phyloP scores from a whole-genome alignment of 2,329 filamentous ascomycete genomes.

The Pestalotiopsis sp. region DNA sequence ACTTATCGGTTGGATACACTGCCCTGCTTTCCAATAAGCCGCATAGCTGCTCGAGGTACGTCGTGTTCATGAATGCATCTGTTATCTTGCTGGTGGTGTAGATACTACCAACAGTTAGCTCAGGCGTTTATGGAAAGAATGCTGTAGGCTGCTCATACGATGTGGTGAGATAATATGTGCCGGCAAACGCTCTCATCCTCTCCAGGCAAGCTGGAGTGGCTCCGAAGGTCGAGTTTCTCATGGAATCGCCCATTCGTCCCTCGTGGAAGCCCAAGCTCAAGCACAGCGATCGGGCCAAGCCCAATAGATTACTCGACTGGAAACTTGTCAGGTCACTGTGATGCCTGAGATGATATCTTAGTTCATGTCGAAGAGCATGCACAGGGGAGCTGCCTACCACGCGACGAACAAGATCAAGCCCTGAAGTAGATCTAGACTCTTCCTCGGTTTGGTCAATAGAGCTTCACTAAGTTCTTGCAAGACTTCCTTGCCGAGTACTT shows the following conservation, averaged over 20 bases:
- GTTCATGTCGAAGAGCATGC: background rate
- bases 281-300: slow-evolving; percentile 49
- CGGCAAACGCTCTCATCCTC: slow-evolving; percentile 48
- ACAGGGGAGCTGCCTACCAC: slow-evolving; percentile 39
- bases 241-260: slow-evolving; percentile 19
- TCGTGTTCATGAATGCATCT: slow-evolving; percentile 50
- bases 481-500: slow-evolving; percentile 45
- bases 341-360: slow-evolving; percentile 34
- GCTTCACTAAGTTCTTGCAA: slow-evolving; percentile 44
- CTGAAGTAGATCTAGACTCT: slow-evolving; percentile 50
- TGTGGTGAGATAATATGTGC: slow-evolving; percentile 53
- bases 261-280: slow-evolving; percentile 42
- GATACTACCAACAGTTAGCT: slow-evolving; percentile 19
- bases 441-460: slow-evolving; percentile 41
- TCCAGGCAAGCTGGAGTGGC: slow-evolving; percentile 35
- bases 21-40: slow-evolving; percentile 41
- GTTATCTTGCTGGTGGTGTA: slow-evolving; percentile 43
- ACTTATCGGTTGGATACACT: slow-evolving; percentile 46
- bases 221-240: slow-evolving; percentile 22
- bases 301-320: slow-evolving; percentile 52
- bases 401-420: slow-evolving; percentile 46
- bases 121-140: background rate
- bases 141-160: slow-evolving; percentile 35
- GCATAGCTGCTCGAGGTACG: slow-evolving; percentile 46
- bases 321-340: slow-evolving; percentile 52